These are phyloP conservation scores for Cadophora luteo-olivacea DNA, from an alignment of 2,329 filamentous ascomycete species.

Conservation along the genomic window DNA sequence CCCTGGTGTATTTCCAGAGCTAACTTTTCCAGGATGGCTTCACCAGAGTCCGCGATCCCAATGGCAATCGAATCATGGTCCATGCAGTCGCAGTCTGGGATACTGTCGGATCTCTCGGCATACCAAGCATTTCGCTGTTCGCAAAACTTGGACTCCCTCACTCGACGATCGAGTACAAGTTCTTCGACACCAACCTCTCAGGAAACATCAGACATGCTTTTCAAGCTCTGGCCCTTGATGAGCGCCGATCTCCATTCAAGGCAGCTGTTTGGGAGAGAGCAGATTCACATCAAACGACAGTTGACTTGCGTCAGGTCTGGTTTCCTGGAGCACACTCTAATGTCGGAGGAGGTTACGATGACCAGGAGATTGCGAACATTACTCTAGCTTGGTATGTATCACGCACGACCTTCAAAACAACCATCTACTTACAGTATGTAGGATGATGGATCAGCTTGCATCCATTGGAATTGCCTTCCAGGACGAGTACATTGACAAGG, in stretches of 20 bases:
- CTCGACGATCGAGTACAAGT: conserved; percentile 46
- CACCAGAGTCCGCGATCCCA: conserved; percentile 46
- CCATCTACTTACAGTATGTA: conserved; percentile 45
- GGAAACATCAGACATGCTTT: conserved; percentile 54
- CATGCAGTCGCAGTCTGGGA: conserved; percentile 58
- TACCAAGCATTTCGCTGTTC: conserved; percentile 51
- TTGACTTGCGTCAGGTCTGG: conserved; percentile 50
- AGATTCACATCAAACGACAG: conserved; percentile 30
- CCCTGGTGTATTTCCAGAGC: neutral
- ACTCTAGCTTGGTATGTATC: conserved; percentile 46
- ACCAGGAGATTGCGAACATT: conserved; percentile 55
- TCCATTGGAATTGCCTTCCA: conserved; percentile 46
- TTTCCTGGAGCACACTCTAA: conserved; percentile 54
- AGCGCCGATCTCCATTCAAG: conserved; percentile 50
- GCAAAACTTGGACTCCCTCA: conserved; percentile 46
- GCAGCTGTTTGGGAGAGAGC: conserved; percentile 50
- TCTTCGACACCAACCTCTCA: conserved; percentile 53
- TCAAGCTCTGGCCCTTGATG: conserved; percentile 57
- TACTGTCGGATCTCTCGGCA: conserved; percentile 47
- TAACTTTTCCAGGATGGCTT: conserved; percentile 24
- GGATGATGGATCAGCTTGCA: conserved; percentile 56
- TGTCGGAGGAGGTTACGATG: conserved; percentile 55
- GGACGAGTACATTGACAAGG: conserved; percentile 43
- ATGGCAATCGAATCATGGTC: conserved; percentile 48
- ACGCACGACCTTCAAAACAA: neutral